A percentile compares a stretch with the other conserved stretches of the same genome.
These are phyloP conservation scores for Cystobasidiaceae sp. DNA, from an alignment of 1,284 basidiomycete species.

Conservation along the genomic window DNA sequence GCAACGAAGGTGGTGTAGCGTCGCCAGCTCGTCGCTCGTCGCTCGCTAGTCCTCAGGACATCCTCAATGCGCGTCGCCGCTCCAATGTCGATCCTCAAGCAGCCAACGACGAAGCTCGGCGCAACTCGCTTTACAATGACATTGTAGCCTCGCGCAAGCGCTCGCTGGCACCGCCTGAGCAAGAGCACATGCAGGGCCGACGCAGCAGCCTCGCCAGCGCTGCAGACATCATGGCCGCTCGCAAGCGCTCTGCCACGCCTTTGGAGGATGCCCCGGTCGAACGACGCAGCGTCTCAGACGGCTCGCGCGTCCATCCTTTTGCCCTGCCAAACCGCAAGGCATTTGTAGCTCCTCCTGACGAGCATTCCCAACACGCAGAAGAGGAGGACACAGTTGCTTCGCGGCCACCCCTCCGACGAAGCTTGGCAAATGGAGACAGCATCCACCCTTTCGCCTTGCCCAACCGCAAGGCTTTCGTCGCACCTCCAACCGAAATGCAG, in stretches of 20 bases:
- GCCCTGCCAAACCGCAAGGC: background rate
- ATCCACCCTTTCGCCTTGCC: slow-evolving; percentile 3
- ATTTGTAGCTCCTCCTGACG: background rate
- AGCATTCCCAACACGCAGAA: background rate
- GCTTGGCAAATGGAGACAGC: background rate
- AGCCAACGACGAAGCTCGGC: background rate
- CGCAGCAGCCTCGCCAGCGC: slow-evolving; percentile 21
- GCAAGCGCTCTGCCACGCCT: slow-evolving; percentile 10
- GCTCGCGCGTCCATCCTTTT: background rate
- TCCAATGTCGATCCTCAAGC: background rate
- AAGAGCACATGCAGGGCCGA: background rate
- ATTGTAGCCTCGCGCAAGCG: slow-evolving; percentile 15
- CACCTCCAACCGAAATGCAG: background rate
- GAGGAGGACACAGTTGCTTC: too few relatives aligned
- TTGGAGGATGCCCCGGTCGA: background rate
- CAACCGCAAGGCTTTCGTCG: slow-evolving; percentile 14
- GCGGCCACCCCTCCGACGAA: too few relatives aligned
- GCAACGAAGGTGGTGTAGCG: too few relatives aligned
- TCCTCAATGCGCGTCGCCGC: slow-evolving; percentile 12
- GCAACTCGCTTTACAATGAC: slow-evolving; percentile 12
- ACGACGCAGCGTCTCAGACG: slow-evolving; percentile 1
- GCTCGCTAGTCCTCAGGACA: background rate
- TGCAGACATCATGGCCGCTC: slow-evolving; percentile 20
- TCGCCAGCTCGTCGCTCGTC: background rate
- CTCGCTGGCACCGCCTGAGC: slow-evolving; percentile 3